These are phyloP conservation scores for Phytophthora megakarya DNA, from an alignment of 352 stramenopile genomes.

Conservation along the genomic window DNA sequence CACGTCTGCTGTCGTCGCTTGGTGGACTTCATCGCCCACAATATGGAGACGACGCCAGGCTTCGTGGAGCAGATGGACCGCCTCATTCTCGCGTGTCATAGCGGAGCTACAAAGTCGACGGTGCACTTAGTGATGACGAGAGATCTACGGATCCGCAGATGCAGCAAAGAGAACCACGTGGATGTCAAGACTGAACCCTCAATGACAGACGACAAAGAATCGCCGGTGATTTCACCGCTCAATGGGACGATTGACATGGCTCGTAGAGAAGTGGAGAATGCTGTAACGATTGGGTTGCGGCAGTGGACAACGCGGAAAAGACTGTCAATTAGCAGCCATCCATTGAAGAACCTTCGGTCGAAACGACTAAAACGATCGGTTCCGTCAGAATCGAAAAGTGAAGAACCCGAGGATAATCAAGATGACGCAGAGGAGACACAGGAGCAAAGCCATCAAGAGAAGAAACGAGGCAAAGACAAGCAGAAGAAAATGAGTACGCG, in stretches of 20 bases:
- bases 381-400: constrained; percentile 7
- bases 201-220: neutral
- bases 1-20: constrained; percentile 52
- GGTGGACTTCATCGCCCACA: constrained; percentile 48
- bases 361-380: constrained; percentile 20
- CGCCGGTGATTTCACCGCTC: constrained; percentile 5
- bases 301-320: constrained; percentile 32
- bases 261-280: neutral
- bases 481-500: neutral
- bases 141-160: constrained; percentile 44
- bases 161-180: neutral
- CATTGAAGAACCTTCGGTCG: neutral
- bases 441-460: neutral
- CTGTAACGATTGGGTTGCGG: constrained; percentile 9
- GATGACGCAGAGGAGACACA: no score
- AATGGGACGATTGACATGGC: constrained; percentile 5
- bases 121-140: constrained; percentile 51
- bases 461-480: neutral
- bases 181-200: neutral
- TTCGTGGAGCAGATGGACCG: constrained; percentile 71
- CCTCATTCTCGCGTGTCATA: constrained; percentile 68
- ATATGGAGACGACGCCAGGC: constrained; percentile 65
- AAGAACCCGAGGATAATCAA: constrained; percentile 12
- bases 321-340: constrained; percentile 16
- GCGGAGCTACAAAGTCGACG: constrained; percentile 39